A percentile compares a stretch with the other conserved stretches of the same genome.
Evolutionary conservation across 2,329 filamentous ascomycete species (phyloP).

Genomic region (Cercospora janseana): DNA sequence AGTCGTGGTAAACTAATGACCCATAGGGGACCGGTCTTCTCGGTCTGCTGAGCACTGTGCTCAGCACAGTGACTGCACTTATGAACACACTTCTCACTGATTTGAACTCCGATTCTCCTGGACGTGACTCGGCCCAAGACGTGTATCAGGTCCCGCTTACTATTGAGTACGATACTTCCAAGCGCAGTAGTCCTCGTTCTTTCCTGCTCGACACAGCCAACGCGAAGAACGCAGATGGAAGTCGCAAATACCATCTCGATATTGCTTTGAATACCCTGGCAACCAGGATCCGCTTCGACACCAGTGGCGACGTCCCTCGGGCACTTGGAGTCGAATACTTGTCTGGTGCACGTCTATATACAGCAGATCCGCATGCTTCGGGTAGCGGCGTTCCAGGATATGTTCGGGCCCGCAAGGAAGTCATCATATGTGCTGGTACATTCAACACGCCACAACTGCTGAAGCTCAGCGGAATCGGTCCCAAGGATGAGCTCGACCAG

Average conservation of each 20-base stretch:
- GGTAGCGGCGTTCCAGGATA: slow-evolving; percentile 41
- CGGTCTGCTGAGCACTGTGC: slow-evolving; percentile 29
- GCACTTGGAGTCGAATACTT: slow-evolving; percentile 47
- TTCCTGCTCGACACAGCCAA: slow-evolving; percentile 54
- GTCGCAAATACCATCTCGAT: slow-evolving; percentile 57
- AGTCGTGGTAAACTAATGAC: slow-evolving; percentile 39
- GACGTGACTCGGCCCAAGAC: slow-evolving; percentile 50
- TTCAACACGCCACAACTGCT: slow-evolving; percentile 66
- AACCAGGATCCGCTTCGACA: slow-evolving; percentile 65
- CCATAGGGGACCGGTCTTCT: slow-evolving; percentile 29
- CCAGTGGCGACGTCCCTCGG: slow-evolving; percentile 49
- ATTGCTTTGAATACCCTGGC: slow-evolving; percentile 61
- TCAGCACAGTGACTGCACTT: slow-evolving; percentile 23
- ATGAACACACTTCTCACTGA: slow-evolving; percentile 27
- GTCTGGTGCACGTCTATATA: slow-evolving; percentile 42
- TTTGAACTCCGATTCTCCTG: slow-evolving; percentile 46
- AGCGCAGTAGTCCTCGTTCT: slow-evolving; percentile 55
- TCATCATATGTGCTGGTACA: slow-evolving; percentile 53
- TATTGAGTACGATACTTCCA: slow-evolving; percentile 17
- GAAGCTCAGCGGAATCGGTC: slow-evolving; percentile 63
- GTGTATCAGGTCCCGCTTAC: slow-evolving; percentile 59
- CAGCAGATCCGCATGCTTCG: slow-evolving; percentile 38
- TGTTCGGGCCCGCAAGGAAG: slow-evolving; percentile 45
- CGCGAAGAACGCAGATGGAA: slow-evolving; percentile 51
- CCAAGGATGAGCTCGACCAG: slow-evolving; percentile 51